Evolutionary conservation across 2,329 filamentous ascomycete genomes (phyloP).

Genomic region (Paramyrothecium roridum): DNA sequence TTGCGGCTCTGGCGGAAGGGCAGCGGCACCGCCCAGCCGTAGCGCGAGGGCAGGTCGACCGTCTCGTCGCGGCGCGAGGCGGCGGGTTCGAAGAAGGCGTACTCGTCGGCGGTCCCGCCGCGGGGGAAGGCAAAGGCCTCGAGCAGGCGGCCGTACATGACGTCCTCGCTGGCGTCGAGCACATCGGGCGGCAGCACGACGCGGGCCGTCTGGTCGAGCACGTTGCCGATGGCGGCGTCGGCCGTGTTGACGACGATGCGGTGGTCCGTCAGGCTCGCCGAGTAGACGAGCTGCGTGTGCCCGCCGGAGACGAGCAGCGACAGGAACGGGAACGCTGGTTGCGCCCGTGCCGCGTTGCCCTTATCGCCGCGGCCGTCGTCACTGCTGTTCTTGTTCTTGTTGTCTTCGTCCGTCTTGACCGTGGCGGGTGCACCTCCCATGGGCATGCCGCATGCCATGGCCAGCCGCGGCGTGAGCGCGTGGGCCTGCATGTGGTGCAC

Average conservation of each 20-base stretch:
- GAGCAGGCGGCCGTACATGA: conserved; percentile 78
- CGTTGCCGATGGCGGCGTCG: conserved; percentile 88
- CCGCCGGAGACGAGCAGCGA: conserved; percentile 89
- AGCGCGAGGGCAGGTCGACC: conserved; percentile 31
- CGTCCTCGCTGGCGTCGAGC: conserved; percentile 52
- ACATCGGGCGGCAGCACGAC: conserved; percentile 64
- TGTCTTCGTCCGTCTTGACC: background rate
- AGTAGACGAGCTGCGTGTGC: conserved; percentile 83
- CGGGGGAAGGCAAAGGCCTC: conserved; percentile 74
- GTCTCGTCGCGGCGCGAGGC: conserved; percentile 56
- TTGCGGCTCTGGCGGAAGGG: conserved; percentile 58
- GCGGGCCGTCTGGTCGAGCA: conserved; percentile 83
- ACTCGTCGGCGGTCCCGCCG: conserved; percentile 16
- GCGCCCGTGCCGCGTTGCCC: background rate
- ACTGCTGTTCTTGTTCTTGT: too few species aligned
- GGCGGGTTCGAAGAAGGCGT: conserved; percentile 55
- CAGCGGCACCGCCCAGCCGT: conserved; percentile 63
- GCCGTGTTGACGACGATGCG: conserved; percentile 66
- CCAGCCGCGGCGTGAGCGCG: conserved; percentile 80
- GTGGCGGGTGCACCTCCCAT: conserved; percentile 11
- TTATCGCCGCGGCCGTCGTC: background rate
- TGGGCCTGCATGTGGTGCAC: conserved; percentile 99
- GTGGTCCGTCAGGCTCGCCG: conserved; percentile 65
- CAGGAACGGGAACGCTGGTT: conserved; percentile 77
- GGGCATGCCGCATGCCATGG: conserved; percentile 52